Percentiles rank a stretch among this genome's conserved stretches.
Evolutionary conservation across 73 alveolate species (phyloP).

Genomic region (Breviolum minutum): DNA sequence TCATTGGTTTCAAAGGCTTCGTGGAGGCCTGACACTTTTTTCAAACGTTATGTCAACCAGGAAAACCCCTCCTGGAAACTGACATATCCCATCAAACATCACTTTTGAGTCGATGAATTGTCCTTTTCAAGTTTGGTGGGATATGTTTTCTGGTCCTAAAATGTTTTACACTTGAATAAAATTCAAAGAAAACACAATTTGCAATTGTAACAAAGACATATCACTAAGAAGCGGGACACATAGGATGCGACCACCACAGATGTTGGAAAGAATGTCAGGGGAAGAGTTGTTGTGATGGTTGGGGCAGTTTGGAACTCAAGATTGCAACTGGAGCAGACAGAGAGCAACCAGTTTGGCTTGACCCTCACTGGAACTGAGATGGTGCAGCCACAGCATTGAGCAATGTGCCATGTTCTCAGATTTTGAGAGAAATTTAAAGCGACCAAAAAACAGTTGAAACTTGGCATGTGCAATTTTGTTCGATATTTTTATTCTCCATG

Average conservation of each 20-base stretch:
- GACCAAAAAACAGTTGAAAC: not conserved
- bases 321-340: not conserved
- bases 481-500: not conserved
- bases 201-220: too few species aligned
- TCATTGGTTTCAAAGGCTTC: constrained; percentile 16
- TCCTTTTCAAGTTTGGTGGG: not conserved
- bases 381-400: constrained; percentile 5
- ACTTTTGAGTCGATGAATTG: too few species aligned
- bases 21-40: not conserved
- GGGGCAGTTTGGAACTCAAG: not conserved
- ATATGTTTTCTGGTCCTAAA: not conserved
- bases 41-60: too few species aligned
- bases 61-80: too few species aligned
- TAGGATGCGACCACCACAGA: too few species aligned
- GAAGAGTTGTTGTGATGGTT: constrained; percentile 25
- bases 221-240: too few species aligned
- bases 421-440: not conserved
- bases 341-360: not conserved
- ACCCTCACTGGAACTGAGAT: not conserved
- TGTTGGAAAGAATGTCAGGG: not conserved
- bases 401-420: not conserved
- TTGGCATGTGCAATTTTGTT: not conserved
- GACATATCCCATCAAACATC: too few species aligned
- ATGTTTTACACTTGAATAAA: not conserved
- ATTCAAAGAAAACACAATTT: too few species aligned